Conservation (phyloP, 805 yeast species). For the Yamadazyma sp. region DNA sequence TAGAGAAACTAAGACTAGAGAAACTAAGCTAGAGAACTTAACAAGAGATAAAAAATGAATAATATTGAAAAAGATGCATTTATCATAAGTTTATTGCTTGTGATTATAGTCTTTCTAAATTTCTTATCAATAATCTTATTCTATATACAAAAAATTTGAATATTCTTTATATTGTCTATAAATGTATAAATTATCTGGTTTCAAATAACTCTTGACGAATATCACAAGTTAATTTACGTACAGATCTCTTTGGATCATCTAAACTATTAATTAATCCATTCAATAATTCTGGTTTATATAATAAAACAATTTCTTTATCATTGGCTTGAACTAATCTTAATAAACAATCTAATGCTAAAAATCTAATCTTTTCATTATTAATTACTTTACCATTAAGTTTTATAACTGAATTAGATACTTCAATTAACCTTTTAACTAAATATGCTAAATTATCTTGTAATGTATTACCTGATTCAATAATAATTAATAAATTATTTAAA, state of each 20-base stretch:
- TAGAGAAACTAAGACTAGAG: no score
- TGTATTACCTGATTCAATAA: conserved; percentile 51
- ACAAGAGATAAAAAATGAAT: no score
- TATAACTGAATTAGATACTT: conserved; percentile 21
- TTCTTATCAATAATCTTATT: no score
- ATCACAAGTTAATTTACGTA: conserved; percentile 74
- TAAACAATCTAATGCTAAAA: conserved; percentile 56
- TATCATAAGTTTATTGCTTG: no score
- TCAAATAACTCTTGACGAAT: conserved; percentile 78
- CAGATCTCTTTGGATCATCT: conserved; percentile 71
- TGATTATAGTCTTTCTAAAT: no score
- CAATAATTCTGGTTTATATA: conserved; percentile 51
- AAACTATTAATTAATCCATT: conserved; percentile 48
- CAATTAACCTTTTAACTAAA: conserved; percentile 53
- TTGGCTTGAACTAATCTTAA: conserved; percentile 36
- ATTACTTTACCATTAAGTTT: conserved; percentile 14
- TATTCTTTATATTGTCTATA: no score
- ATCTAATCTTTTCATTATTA: conserved; percentile 51
- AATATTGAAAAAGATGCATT: no score
- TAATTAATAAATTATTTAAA: conserved; percentile 54
- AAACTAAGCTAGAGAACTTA: no score
- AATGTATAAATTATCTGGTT: conserved; percentile 17
- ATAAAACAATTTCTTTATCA: conserved; percentile 42
- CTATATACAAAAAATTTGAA: no score
- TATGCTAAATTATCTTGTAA: conserved; percentile 52